Evolutionary conservation across 805 yeast genomes (phyloP).

Genomic region (Wickerhamiella allomyrinae): DNA sequence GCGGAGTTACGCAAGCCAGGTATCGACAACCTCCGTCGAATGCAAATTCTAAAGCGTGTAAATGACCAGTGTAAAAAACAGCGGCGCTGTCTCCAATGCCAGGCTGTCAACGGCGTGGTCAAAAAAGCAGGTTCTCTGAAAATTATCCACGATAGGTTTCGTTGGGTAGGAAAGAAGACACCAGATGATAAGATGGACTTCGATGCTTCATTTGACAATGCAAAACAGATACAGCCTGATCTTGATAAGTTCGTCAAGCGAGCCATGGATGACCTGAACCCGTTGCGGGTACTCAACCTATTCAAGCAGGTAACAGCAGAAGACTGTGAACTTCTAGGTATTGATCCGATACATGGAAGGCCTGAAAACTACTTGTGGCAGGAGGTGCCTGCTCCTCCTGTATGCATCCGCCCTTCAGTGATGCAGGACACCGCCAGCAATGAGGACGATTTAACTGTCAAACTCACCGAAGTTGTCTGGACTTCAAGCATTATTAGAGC

Average conservation of each 20-base stretch:
- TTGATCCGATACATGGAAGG: slow-evolving; percentile 76
- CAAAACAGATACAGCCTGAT: slow-evolving; percentile 68
- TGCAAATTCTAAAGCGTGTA: slow-evolving; percentile 71
- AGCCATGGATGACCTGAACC: slow-evolving; percentile 87
- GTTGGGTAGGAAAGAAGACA: slow-evolving; percentile 87
- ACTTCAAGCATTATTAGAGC: slow-evolving; percentile 88
- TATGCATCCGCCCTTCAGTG: slow-evolving; percentile 95
- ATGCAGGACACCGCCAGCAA: slow-evolving; percentile 86
- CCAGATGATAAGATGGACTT: slow-evolving; percentile 74
- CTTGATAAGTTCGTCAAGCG: slow-evolving; percentile 73
- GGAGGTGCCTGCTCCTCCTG: slow-evolving; percentile 97
- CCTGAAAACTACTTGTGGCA: slow-evolving; percentile 97
- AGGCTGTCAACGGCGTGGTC: slow-evolving; percentile 88
- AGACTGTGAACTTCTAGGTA: slow-evolving; percentile 87
- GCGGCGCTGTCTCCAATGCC: slow-evolving; percentile 77
- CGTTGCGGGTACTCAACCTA: slow-evolving; percentile 71
- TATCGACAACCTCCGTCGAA: slow-evolving; percentile 78
- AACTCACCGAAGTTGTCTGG: slow-evolving; percentile 92
- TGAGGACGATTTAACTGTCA: slow-evolving; percentile 95
- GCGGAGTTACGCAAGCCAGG: slow-evolving; percentile 77
- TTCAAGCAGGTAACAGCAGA: slow-evolving; percentile 74
- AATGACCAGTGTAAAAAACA: slow-evolving; percentile 92
- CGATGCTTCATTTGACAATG: slow-evolving; percentile 74
- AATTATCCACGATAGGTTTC: slow-evolving; percentile 86
- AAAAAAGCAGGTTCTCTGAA: slow-evolving; percentile 94